Percentiles rank a stretch among this genome's conserved stretches.
Conservation (phyloP, 768 basidiomycete species). For the Hygrophoropsis aurantiaca region DNA sequence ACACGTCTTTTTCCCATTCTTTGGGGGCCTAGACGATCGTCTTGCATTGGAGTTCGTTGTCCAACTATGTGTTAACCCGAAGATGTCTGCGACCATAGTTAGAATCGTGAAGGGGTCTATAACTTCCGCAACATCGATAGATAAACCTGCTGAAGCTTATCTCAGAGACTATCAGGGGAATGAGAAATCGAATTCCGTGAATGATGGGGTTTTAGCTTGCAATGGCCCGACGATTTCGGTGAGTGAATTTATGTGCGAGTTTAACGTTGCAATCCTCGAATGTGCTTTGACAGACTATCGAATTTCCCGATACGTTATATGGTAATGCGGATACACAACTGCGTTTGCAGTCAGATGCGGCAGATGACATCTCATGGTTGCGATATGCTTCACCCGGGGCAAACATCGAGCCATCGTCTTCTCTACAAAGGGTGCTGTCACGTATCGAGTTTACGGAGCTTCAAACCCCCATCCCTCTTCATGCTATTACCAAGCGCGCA, state of each 20-base stretch:
- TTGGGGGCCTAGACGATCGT: constrained; percentile 93
- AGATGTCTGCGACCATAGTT: constrained; percentile 72
- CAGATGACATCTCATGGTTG: constrained; percentile 79
- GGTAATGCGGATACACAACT: constrained; percentile 62
- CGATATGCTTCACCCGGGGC: constrained; percentile 44
- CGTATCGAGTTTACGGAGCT: constrained; percentile 62
- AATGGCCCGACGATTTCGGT: constrained; percentile 19
- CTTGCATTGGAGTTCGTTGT: constrained; percentile 78
- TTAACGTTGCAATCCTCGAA: constrained; percentile 28
- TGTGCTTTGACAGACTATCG: constrained; percentile 36
- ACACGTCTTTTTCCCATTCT: constrained; percentile 86
- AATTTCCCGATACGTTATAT: constrained; percentile 72
- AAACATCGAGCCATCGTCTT: constrained; percentile 8
- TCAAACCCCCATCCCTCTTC: constrained; percentile 54
- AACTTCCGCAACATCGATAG: constrained; percentile 52
- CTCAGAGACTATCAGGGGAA: constrained; percentile 70
- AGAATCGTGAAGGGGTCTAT: constrained; percentile 44
- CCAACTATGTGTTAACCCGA: constrained; percentile 67
- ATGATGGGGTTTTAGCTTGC: constrained; percentile 28
- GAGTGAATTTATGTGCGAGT: constrained; percentile 14
- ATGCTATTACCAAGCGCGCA: constrained; percentile 49
- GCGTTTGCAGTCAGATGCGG: constrained; percentile 73
- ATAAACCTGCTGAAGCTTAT: constrained; percentile 52
- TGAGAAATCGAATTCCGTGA: constrained; percentile 33
- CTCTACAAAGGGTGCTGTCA: constrained; percentile 42